Base-by-base conservation (phyloP, 2,329 filamentous ascomycete species). In the Sarocladiaceae sp. region DNA sequence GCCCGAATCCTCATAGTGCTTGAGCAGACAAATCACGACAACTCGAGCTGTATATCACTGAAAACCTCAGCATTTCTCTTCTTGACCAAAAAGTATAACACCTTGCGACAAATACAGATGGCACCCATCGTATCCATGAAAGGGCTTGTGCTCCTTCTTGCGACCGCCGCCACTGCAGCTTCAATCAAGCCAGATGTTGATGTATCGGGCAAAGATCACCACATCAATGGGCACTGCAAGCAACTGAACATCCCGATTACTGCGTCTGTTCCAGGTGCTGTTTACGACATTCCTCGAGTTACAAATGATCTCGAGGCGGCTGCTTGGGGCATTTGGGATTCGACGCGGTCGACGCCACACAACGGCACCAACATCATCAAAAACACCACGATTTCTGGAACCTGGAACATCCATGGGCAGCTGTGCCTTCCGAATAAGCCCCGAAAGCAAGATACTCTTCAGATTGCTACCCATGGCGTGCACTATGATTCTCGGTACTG, bases 401-500 rank as follows among this genome's bases (percentile, higher is more conserved):
- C 55, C 5, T 60, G 55, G 18, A 55, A 52, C 29, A 57, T 60
- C 28, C 39, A 54, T 39, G 58, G 50, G 12, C 51, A 59, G 50
- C 52, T 59, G 35, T 59, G 58, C 28, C 39, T 59, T 33, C 58
- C 56, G 13, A 44, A 50, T 17, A 7, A 18, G 12, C 10, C 20
- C 12, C 42, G 46, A 29, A 44, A 15, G 8, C 17, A 54, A 22
- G 54, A 58, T 40, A 59, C 59, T 46, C 52, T 72, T n/a, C 69
- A 71, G 55, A 65, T 73, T 50, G 60, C 69, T 17, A 70, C 66
- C 8, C 68, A 71, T 53, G 68, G 69, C 22, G 62, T 67, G 35
- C 63, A 44, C 35, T 56, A 50, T 33, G 51, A 40, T 20, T 52
- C 48, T 42, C 77, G 71, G 28, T 83, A 82, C 64, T 83, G 79